Conservation (phyloP, 352 stramenopile species). For the Phytophthora constricta region DNA sequence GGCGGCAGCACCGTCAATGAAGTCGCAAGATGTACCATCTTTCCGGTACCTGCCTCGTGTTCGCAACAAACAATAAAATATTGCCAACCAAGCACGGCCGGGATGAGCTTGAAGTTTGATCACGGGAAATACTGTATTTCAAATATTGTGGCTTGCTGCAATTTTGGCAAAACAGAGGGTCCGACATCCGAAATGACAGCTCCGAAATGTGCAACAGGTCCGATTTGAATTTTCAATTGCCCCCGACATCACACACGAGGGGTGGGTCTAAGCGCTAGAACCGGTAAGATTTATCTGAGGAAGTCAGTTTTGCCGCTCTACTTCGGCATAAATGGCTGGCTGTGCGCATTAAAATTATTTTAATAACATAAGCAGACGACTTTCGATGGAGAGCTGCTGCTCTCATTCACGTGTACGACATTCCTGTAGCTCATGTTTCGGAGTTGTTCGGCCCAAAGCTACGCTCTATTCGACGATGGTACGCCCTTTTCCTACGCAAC, state of each 20-base stretch:
- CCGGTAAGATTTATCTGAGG: background rate
- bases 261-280: background rate
- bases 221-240: too few relatives aligned
- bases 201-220: too few relatives aligned
- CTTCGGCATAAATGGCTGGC: background rate
- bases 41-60: background rate
- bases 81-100: too few relatives aligned
- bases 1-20: too few relatives aligned
- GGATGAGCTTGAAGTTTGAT: too few relatives aligned
- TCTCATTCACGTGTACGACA: conserved; percentile 20
- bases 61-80: too few relatives aligned
- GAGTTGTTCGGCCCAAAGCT: conserved; percentile 9
- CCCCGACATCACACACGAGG: too few relatives aligned
- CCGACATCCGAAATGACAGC: too few relatives aligned
- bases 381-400: conserved; percentile 15
- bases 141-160: too few relatives aligned
- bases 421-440: conserved; percentile 9
- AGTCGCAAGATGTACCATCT: background rate
- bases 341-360: background rate
- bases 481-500: conserved; percentile 3
- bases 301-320: background rate
- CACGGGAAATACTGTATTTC: too few relatives aligned
- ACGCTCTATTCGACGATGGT: conserved; percentile 20
- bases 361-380: conserved; percentile 15
- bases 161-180: too few relatives aligned